Evolutionary conservation across 306 rosid genomes (phyloP).

Genomic region (Pyrus communis): DNA sequence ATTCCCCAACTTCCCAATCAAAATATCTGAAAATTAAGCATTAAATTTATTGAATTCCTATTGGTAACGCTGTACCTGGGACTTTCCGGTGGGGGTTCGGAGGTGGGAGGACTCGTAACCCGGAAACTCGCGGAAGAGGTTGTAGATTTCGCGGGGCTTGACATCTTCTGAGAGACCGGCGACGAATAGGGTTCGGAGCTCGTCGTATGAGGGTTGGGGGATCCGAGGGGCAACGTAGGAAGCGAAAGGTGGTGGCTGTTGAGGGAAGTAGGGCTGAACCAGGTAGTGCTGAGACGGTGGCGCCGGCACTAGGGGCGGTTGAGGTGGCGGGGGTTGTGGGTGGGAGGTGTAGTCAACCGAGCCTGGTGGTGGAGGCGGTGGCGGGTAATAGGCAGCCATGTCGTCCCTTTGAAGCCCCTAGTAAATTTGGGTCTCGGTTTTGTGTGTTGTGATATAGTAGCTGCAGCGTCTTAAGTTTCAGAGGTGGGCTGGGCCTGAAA

Average conservation of each 20-base stretch:
- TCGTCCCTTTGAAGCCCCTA: constrained; percentile 51
- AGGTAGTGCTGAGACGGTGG: constrained; percentile 28
- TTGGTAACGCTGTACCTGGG: constrained; percentile 41
- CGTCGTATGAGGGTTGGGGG: constrained; percentile 23
- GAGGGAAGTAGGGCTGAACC: constrained; percentile 34
- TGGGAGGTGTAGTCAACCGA: constrained; percentile 54
- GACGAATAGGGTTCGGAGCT: constrained; percentile 85
- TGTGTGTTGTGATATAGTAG: neutral
- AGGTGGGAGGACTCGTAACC: constrained; percentile 96
- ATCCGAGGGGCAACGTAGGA: constrained; percentile 12
- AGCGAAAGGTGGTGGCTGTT: constrained; percentile 10
- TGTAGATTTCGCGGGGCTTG: constrained; percentile 79
- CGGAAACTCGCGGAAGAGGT: constrained; percentile 77
- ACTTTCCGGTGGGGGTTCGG: constrained; percentile 54
- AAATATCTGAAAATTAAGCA: neutral
- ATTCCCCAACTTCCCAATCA: neutral
- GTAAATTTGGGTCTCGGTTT: neutral
- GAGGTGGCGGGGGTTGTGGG: constrained; percentile 42
- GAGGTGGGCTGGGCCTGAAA: neutral
- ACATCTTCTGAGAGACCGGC: constrained; percentile 93
- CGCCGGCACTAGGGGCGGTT: constrained; percentile 31
- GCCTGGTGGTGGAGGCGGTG: constrained; percentile 39
- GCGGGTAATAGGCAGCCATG: constrained; percentile 67
- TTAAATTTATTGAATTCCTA: neutral
- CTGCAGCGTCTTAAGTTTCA: neutral